Evolutionary conservation across 192 early-diverging fungal genomes (phyloP), one percentile per base, ranked within the genome.

Genomic region (Kickxella alabastrina): DNA sequence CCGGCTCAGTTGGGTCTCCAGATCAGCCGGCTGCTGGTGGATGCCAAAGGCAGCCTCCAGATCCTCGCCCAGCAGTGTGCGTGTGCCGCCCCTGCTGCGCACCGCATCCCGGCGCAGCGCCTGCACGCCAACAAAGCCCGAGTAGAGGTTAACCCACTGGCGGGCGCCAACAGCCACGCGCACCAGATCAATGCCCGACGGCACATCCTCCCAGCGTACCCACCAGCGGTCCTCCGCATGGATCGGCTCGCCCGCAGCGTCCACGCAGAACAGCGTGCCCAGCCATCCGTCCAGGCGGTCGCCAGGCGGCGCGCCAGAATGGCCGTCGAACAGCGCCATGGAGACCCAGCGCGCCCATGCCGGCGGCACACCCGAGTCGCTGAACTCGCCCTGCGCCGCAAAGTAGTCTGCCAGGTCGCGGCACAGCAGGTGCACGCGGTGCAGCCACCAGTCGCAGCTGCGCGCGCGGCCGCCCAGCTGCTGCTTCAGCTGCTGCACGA

Each of bases 101-200:
- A 27, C 18, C 17, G 19, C 26, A n/a, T 25, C 35, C 1, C 47
- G 42, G 12, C 44, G 25, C 15, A 74, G 44, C 51, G 44, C 40
- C 70, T 74, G 70, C 26, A 59, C 52, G 43, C 70, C 70, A 14
- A 74, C 70, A 57, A 74, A 74, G 38, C 70, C 70, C 24, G 70
- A 74, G 28, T 66, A 74, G 50, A 74, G 6, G 26, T 74, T 74
- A 12, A 57, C 24, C 49, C 57, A 57, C 24, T 15, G 13, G 18
- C 31, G 3, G 26, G 31, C 2, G 18, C 31, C 15, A 29, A 50
- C 24, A 4, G 25, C 28, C 10, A 61, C 23, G 3, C 59, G 49
- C 54, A 65, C 51, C 41, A 74, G 43, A 40, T 74, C 70, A 8
- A 74, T 53, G 32, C 70, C 70, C n/a, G 70, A 58, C 22, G 70